A percentile compares a stretch with the other conserved stretches of the same genome.
Conservation (phyloP, 2,329 filamentous ascomycete species). For the Fusarium longipes region DNA sequence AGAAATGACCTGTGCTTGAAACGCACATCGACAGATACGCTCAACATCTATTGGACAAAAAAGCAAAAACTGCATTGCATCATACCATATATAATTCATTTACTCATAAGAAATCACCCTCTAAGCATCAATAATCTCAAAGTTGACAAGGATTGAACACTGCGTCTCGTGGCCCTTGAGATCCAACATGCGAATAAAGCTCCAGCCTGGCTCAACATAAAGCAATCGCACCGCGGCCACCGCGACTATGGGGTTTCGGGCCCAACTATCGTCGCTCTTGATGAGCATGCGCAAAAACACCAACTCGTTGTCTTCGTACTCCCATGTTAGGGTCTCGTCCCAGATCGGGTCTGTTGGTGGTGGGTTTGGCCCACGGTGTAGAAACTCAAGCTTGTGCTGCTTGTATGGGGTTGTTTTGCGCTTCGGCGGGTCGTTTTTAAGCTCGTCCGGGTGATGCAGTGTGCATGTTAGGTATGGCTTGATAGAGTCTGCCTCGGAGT, state of each 20-base stretch:
- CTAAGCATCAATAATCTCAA: slow-evolving; percentile 63
- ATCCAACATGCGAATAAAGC: slow-evolving; percentile 73
- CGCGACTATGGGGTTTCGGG: slow-evolving; percentile 70
- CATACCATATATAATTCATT: slow-evolving; percentile 9
- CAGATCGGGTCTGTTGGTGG: slow-evolving; percentile 70
- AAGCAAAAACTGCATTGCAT: neutral
- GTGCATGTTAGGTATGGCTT: slow-evolving; percentile 74
- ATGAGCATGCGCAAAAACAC: slow-evolving; percentile 72
- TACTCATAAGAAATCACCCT: slow-evolving; percentile 1
- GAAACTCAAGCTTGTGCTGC: slow-evolving; percentile 66
- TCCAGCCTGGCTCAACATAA: slow-evolving; percentile 69
- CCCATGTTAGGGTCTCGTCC: slow-evolving; percentile 75
- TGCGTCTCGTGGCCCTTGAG: slow-evolving; percentile 72
- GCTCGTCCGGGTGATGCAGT: slow-evolving; percentile 67
- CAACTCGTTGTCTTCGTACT: slow-evolving; percentile 74
- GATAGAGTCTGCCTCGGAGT: slow-evolving; percentile 63
- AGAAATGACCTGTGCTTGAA: neutral
- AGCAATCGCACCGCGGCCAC: slow-evolving; percentile 69
- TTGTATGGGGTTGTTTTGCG: slow-evolving; percentile 71
- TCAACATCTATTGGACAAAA: neutral
- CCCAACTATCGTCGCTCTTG: slow-evolving; percentile 74
- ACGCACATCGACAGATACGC: neutral
- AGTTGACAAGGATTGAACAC: slow-evolving; percentile 70
- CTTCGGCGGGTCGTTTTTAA: slow-evolving; percentile 64
- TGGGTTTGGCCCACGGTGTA: slow-evolving; percentile 69